Base-by-base conservation (phyloP, 345 rosid genomes). In the Aquilaria yunnanensis region DNA sequence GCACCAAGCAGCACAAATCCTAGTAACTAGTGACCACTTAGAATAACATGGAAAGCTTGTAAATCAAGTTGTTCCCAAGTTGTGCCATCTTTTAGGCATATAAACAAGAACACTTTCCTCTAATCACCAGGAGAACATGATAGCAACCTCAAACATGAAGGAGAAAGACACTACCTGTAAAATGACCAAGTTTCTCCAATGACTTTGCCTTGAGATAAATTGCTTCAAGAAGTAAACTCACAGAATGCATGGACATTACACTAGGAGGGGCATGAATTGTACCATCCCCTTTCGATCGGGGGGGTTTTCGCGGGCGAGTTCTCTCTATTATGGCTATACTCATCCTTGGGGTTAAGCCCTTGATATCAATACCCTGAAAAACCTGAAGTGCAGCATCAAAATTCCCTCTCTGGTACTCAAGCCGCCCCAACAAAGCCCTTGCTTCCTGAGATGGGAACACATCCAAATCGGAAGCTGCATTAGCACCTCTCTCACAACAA, bases 371-470 rank as follows among this genome's bases (percentile, higher is more conserved):
- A 32, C 97, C 96, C 61, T 77, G 97, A 70, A 91, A 87, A 34
- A 95, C 97, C 74, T 91, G 96, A 78, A 95, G 90, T 29, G 99
- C 96, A 23, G 96, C 99, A 70, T 85, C 96, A 60, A 82, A 91
- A 69, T 87, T 91, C 52, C 97, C 92, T 84, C 85, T 84, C 79
- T 87, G 96, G 69, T 80, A 88, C 67, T 91, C 99, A 29, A 91
- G 83, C 76, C 99, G 85, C 68, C 99, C 97, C 63, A 95, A 47
- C 81, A 95, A 77, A 37, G 97, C 96, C 78, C 99, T 87, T 32
- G 99, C 99, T 83, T 91, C 99, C 99, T 94, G 62, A 54, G 69
- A 66, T 64, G 70, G 58, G 23, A 57, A 59, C 16, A 32, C 72
- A 66, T 52, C 52, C 57, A 14, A 62, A 67, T 45, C 10, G 51